Percentiles rank a stretch among this genome's conserved stretches.
Evolutionary conservation across 1,139 yeast genomes (phyloP).

Genomic region (Blastobotrys indianensis): DNA sequence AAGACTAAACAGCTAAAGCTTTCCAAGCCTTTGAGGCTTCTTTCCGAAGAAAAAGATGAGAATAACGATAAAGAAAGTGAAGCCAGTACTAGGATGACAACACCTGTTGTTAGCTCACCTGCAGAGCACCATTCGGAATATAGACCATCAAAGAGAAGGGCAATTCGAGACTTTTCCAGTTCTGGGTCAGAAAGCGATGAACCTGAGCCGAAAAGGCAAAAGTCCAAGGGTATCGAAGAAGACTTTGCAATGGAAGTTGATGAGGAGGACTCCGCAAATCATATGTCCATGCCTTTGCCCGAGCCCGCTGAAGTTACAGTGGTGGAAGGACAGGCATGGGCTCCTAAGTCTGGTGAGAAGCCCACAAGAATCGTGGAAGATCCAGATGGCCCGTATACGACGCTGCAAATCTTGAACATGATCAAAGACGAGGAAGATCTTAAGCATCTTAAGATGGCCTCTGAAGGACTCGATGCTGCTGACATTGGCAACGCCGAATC

Average conservation of each 20-base stretch:
- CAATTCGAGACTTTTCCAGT: constrained; percentile 6
- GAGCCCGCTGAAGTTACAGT: neutral
- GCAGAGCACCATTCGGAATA: neutral
- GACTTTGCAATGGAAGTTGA: neutral
- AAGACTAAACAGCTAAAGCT: neutral
- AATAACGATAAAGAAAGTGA: neutral
- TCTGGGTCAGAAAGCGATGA: constrained; percentile 4
- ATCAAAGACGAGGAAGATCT: constrained; percentile 76
- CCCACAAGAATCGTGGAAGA: constrained; percentile 3
- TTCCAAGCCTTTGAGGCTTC: neutral
- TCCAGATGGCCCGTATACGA: constrained; percentile 5
- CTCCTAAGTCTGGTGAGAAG: constrained; percentile 1
- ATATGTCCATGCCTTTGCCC: neutral
- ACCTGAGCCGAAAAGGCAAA: neutral
- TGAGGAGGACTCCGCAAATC: neutral
- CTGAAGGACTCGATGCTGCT: constrained; percentile 33
- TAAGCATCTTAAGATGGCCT: constrained; percentile 43
- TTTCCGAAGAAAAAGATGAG: neutral
- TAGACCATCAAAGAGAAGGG: neutral
- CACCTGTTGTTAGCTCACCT: neutral
- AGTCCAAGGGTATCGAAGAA: too few species aligned
- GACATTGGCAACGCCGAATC: constrained; percentile 44
- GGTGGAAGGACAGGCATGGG: constrained; percentile 3
- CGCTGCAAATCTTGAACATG: constrained; percentile 36
- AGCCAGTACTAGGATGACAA: constrained; percentile 1